phyloP scores from a whole-genome alignment of 345 rosid genomes.

The Dimocarpus longan region DNA sequence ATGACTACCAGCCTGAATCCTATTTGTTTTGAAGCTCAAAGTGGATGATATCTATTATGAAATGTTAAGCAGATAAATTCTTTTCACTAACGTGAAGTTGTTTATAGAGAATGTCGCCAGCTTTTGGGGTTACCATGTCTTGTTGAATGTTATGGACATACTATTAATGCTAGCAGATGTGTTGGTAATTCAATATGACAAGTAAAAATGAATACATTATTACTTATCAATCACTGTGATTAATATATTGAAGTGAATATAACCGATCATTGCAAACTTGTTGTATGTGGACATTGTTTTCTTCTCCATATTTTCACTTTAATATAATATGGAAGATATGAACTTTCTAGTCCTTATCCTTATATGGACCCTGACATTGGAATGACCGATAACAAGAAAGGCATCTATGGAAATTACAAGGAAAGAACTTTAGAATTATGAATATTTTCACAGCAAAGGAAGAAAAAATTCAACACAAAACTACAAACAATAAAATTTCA shows the following conservation, averaged over 20 bases:
- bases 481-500: not conserved
- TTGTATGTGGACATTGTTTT: not conserved
- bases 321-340: not conserved
- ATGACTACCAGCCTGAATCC: too few species aligned
- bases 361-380: not conserved
- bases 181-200: too few species aligned
- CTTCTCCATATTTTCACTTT: not conserved
- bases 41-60: too few species aligned
- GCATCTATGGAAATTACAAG: not conserved
- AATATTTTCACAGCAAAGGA: not conserved
- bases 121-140: not conserved
- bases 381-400: not conserved
- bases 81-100: not conserved
- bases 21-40: too few species aligned
- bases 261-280: not conserved
- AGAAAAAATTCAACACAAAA: not conserved
- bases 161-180: too few species aligned
- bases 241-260: not conserved
- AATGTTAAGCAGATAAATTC: too few species aligned
- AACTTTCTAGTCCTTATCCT: not conserved
- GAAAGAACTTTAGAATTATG: not conserved
- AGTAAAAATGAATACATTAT: too few species aligned
- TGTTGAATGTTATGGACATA: not conserved
- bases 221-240: not conserved
- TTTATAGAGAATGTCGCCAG: not conserved